Base-by-base conservation (phyloP, 306 rosid species). In the Purshia tridentata region DNA sequence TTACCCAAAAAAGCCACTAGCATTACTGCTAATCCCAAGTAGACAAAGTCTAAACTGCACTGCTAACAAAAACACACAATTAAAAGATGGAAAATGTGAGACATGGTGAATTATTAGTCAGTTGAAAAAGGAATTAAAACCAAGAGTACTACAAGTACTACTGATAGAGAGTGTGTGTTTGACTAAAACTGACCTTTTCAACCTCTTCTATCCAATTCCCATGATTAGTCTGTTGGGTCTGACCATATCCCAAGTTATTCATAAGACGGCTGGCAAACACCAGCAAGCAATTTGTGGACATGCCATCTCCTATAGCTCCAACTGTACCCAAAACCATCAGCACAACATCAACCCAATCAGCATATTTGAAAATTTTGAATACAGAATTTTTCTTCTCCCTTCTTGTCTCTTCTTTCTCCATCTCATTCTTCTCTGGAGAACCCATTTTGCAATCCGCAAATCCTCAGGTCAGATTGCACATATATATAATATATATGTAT, bases 251-350 rank as follows among this genome's bases (percentile, higher is more conserved):
- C 85, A 94, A 81, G 78, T 92, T 91, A 67, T 94, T 94, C 98
- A 94, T 89, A 63, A 94, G 80, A 37, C 92, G 87, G 85, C 97
- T 91, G 9, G 90, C 97, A 57, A 85, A 94, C 15, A 94, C 77
- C 22, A 94, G 72, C 84, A 94, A 74, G 75, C 86, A 82, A 48
- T 94, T 94, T 19, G 98, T 91, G 22, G 97, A 89, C 90, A 94
- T 84, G 46, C 98, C 98, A 84, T 91, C 98, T 71, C 95, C 97
- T 42, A 94, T 80, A 72, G 98, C 96, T 69, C 98, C 98, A 52
- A 88, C 59, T 60, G 88, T 88, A 9, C 98, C 98, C 76, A 86
- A 74, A 62, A 85, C 50, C 95, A 94, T 89, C 3, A 91, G 86
- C 86, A 86, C 8, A 61, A 89, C 69, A 86, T 94, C 97, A 61